Conservation (phyloP, 768 basidiomycete species). For the Tricholoma flavovirens region DNA sequence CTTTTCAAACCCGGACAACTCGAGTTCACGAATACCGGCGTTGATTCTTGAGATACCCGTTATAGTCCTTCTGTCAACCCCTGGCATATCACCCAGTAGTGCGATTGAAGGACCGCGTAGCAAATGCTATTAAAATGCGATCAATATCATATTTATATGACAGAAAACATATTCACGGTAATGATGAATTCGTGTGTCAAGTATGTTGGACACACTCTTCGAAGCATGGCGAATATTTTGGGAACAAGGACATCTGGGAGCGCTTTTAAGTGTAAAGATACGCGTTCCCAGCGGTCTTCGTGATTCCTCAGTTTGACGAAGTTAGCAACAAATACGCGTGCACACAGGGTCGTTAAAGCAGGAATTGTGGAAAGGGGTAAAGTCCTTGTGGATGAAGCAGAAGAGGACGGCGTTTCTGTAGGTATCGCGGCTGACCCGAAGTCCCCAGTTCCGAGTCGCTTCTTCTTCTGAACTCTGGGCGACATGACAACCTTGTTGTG, state of each 20-base stretch:
- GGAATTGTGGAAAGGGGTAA: slow-evolving; percentile 32
- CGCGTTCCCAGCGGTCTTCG: slow-evolving; percentile 32
- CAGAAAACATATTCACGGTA: slow-evolving; percentile 29
- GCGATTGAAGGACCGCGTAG: slow-evolving; percentile 46
- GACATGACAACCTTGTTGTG: no score
- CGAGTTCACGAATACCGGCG: slow-evolving; percentile 38
- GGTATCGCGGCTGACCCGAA: slow-evolving; percentile 35
- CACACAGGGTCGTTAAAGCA: slow-evolving; percentile 43
- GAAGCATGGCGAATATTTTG: slow-evolving; percentile 47
- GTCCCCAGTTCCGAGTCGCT: slow-evolving; percentile 4
- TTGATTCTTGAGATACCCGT: slow-evolving; percentile 34
- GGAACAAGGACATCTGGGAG: slow-evolving; percentile 50
- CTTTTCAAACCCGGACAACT: slow-evolving; percentile 47
- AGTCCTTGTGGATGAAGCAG: slow-evolving; percentile 42
- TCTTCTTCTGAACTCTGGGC: no score
- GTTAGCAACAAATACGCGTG: slow-evolving; percentile 44
- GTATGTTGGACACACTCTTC: slow-evolving; percentile 41
- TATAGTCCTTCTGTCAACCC: slow-evolving; percentile 47
- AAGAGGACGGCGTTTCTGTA: slow-evolving; percentile 42
- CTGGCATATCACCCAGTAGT: slow-evolving; percentile 45
- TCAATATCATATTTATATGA: background rate
- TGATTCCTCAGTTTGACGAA: slow-evolving; percentile 35
- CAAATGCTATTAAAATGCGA: slow-evolving; percentile 40
- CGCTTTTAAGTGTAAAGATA: slow-evolving; percentile 33
- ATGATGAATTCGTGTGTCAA: slow-evolving; percentile 51